Base-by-base conservation (phyloP, 176 grass and related monocot species). In the Phoenix roebelenii region DNA sequence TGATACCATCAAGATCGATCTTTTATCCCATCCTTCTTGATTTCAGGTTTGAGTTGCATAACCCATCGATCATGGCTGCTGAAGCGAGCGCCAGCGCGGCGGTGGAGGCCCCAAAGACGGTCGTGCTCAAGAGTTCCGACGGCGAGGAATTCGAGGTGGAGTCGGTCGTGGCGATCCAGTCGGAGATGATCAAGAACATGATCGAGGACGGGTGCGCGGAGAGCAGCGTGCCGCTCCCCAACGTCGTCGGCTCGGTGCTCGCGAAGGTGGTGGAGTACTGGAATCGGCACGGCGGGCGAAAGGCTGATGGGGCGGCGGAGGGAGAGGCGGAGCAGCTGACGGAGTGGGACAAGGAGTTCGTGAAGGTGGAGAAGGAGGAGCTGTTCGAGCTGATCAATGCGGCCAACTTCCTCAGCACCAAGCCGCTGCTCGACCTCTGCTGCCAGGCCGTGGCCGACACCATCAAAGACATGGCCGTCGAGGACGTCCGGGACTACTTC, bases 191-290 rank as follows among this genome's bases (percentile, higher is more conserved):
- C n/a, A 76, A 76, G 22, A 4, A 15, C 16, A 10, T 54, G 20
- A 5, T 51, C 2, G 24, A 53, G 7, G 64, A 16, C 12, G 44
- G 35, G 10, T 44, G 4, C 20, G 28, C 4, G 0, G 24, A 54
- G n/a, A 9, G 28, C 3, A 4, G 5, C 7, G 15, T 68, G 4
- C 64, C 64, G 7, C n/a, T 76, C 1, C 44, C n/a, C 3, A 15
- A 23, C 28, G 54, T 68, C 51, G 10, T 1, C 4, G 24, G 22
- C 5, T 16, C 35, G 15, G 39, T 76, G 17, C 23, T 68, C 25
- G 54, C 25, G 7, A 65, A 52, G 55, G 50, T 68, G 26, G 39
- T 76, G 22, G 44, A 58, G 7, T 76, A 30, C 44, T 76, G 73
- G 73, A 59, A n/a, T 5, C 25, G 51, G 14, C 72, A 75, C n/a